Evolutionary conservation across 106 monocot species (phyloP).

Genomic region (Ottelia alismoides): DNA sequence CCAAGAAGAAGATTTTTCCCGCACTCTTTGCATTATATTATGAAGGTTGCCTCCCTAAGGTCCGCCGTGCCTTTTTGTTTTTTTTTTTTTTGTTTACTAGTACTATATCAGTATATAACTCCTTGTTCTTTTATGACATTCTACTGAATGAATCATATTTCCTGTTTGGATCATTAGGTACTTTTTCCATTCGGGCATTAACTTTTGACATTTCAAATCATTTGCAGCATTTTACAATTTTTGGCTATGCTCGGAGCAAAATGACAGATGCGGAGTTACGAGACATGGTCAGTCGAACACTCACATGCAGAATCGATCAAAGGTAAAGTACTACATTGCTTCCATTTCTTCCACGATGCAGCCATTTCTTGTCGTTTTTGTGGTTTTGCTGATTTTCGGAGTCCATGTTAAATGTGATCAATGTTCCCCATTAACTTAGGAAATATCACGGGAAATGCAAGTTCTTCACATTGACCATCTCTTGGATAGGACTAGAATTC

Average conservation of each 20-base stretch:
- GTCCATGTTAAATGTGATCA: no score
- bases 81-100: neutral
- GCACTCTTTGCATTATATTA: conserved; percentile 86
- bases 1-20: conserved; percentile 93
- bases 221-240: conserved; percentile 79
- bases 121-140: neutral
- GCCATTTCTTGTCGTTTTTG: no score
- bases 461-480: no score
- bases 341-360: no score
- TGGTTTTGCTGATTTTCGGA: no score
- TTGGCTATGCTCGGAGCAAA: conserved; percentile 84
- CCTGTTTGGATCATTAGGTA: no score
- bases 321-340: conserved; percentile 41
- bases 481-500: no score
- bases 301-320: conserved; percentile 71
- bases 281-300: conserved; percentile 50
- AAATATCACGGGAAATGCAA: no score
- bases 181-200: neutral
- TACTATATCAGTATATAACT: no score
- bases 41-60: conserved; percentile 74
- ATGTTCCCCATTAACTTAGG: no score
- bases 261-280: conserved; percentile 70
- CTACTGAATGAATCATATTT: no score
- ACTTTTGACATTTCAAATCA: neutral
- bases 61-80: conserved; percentile 4